phyloP scores from a whole-genome alignment of 371 early-diverging fungal species.

The Lichtheimia ramosa region DNA sequence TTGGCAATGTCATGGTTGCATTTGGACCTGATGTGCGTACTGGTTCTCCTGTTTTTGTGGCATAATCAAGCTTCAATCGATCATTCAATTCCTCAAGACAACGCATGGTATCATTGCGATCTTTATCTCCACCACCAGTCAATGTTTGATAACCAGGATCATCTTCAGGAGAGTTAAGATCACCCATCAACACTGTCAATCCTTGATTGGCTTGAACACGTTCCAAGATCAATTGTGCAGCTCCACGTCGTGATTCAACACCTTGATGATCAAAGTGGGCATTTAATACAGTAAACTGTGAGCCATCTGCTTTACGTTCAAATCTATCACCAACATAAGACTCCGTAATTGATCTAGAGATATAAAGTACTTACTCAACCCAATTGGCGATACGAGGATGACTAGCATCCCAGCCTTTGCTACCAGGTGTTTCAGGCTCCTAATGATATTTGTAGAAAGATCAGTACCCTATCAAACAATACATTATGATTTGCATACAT shows the following conservation, averaged over 20 bases:
- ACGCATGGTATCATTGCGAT: constrained; percentile 23
- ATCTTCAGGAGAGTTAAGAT: constrained; percentile 37
- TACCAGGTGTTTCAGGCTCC: constrained; percentile 37
- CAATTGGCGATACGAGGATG: constrained; percentile 39
- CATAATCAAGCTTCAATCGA: constrained; percentile 13
- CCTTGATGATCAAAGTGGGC: constrained; percentile 42
- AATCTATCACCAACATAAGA: constrained; percentile 15
- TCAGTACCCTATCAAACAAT: neutral
- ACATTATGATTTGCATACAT: constrained; percentile 20
- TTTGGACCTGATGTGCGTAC: constrained; percentile 16
- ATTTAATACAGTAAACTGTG: constrained; percentile 31
- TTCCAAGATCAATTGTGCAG: constrained; percentile 21
- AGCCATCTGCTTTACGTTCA: constrained; percentile 19
- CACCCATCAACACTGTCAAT: constrained; percentile 33
- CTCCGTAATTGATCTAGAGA: neutral
- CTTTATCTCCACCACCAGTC: constrained; percentile 15
- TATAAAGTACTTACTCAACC: constrained; percentile 27
- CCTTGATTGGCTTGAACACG: neutral
- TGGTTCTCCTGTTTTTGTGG: constrained; percentile 24
- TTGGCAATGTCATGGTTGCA: constrained; percentile 38
- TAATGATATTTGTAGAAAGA: constrained; percentile 1
- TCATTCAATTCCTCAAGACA: constrained; percentile 31
- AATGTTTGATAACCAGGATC: constrained; percentile 37
- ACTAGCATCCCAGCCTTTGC: constrained; percentile 43
- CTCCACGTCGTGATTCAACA: constrained; percentile 22